These are phyloP conservation scores for Agaricus subrufescens DNA, from an alignment of 768 basidiomycete genomes.

Conservation along the genomic window DNA sequence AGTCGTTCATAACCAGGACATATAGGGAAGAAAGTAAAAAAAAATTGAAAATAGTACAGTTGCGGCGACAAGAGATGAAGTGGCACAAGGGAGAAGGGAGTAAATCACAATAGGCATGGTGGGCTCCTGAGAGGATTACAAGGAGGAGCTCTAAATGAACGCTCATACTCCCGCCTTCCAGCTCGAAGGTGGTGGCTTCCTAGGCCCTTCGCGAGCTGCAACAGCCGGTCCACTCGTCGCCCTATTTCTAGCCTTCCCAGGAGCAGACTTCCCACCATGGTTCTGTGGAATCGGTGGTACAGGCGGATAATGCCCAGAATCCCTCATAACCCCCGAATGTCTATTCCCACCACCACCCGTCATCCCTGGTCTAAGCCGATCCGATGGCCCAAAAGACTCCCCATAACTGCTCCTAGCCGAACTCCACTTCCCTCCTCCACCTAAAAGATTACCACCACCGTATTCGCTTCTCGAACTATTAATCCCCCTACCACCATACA, in stretches of 20 bases:
- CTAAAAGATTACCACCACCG: conserved; percentile 42
- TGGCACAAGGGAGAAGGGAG: not conserved
- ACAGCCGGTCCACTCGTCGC: conserved; percentile 44
- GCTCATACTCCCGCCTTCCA: conserved; percentile 43
- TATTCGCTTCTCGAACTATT: conserved; percentile 59
- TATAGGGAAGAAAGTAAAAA: too few species aligned
- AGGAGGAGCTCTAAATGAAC: not conserved
- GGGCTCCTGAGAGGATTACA: not conserved
- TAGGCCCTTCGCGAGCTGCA: conserved; percentile 19
- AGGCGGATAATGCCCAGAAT: conserved; percentile 39
- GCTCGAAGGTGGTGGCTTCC: conserved; percentile 55
- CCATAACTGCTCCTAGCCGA: conserved; percentile 69
- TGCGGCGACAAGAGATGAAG: too few species aligned
- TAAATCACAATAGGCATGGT: not conserved
- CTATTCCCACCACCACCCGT: conserved; percentile 1
- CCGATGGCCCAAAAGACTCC: conserved; percentile 47
- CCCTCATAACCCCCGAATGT: conserved; percentile 19
- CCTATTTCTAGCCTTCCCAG: conserved; percentile 20
- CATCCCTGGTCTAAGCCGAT: conserved; percentile 5
- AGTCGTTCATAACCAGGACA: too few species aligned
- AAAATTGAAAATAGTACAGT: too few species aligned
- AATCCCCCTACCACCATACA: conserved; percentile 46
- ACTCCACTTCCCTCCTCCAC: conserved; percentile 43
- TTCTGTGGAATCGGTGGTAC: conserved; percentile 33
- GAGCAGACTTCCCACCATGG: conserved; percentile 7